Evolutionary conservation across 768 basidiomycete species (phyloP).

Genomic region (Gelatoporia subvermispora): DNA sequence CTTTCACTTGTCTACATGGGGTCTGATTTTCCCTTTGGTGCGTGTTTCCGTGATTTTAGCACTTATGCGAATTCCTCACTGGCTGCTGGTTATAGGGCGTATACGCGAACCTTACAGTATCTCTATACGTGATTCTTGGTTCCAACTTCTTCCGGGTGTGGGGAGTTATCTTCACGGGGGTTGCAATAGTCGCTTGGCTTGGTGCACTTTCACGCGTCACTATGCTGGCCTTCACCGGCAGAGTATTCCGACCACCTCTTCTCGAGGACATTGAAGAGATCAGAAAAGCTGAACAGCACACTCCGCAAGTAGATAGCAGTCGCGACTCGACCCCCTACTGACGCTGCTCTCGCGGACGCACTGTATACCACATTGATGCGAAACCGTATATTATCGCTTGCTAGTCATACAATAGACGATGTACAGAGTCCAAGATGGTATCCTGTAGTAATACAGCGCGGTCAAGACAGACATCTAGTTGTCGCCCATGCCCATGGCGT

Average conservation of each 20-base stretch:
- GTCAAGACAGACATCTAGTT: too few relatives aligned
- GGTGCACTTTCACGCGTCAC: constrained; percentile 42
- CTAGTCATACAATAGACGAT: too few relatives aligned
- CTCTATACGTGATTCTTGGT: constrained; percentile 44
- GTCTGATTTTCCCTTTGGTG: constrained; percentile 68
- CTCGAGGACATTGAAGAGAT: constrained; percentile 25
- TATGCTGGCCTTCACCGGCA: constrained; percentile 27
- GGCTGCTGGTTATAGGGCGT: constrained; percentile 43
- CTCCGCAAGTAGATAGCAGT: too few relatives aligned
- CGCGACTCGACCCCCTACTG: too few relatives aligned
- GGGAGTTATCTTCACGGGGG: constrained; percentile 50
- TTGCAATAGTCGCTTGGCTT: constrained; percentile 49
- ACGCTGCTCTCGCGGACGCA: too few relatives aligned
- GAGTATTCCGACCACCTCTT: constrained; percentile 41
- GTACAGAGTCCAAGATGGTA: too few relatives aligned
- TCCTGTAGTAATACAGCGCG: too few relatives aligned
- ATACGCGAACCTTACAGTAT: constrained; percentile 60
- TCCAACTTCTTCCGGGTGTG: constrained; percentile 52
- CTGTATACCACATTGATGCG: too few relatives aligned
- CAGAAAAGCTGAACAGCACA: too few relatives aligned
- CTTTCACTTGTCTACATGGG: constrained; percentile 62
- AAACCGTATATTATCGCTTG: too few relatives aligned
- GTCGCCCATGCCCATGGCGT: constrained; percentile 28
- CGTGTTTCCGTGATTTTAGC: constrained; percentile 17
- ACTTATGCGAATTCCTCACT: not conserved